A percentile compares a stretch with the other conserved stretches of the same genome.
Conservation (phyloP, 225 moss, liverwort and hornwort species). For the Sphagnum tenellum region DNA sequence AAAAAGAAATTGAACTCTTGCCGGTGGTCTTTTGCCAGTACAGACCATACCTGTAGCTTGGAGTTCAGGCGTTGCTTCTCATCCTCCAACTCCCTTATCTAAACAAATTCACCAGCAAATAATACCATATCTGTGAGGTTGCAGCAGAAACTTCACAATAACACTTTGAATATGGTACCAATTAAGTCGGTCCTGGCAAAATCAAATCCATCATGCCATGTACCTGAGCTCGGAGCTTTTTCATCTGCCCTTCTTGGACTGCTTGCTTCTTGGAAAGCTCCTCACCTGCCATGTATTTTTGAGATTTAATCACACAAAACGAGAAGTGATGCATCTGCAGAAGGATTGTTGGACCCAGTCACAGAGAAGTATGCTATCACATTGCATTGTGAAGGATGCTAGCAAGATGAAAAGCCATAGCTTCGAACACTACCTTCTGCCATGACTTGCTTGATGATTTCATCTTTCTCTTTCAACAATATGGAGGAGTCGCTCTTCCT, state of each 20-base stretch:
- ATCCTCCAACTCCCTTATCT: conserved; percentile 93
- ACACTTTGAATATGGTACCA: too few species aligned
- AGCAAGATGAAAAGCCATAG: too few species aligned
- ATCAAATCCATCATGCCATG: too few species aligned
- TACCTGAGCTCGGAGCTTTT: conserved; percentile 88
- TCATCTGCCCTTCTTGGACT: conserved; percentile 77
- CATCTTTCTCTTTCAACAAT: conserved; percentile 96
- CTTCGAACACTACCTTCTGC: conserved; percentile 58
- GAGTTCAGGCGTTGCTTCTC: conserved; percentile 79
- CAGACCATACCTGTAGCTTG: conserved; percentile 56
- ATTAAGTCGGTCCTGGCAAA: too few species aligned
- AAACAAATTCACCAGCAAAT: not conserved
- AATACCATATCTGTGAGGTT: not conserved
- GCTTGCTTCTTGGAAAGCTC: conserved; percentile 98
- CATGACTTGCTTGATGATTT: conserved; percentile 99
- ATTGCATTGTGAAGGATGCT: too few species aligned
- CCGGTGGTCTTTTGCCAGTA: too few species aligned
- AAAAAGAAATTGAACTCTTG: too few species aligned
- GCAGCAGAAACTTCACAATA: too few species aligned
- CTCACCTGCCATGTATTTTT: conserved; percentile 38
- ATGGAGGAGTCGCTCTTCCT: conserved; percentile 92
- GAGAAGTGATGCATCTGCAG: too few species aligned
- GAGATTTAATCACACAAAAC: too few species aligned
- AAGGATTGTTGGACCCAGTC: too few species aligned
- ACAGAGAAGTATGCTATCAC: too few species aligned